A percentile compares a stretch with the other conserved stretches of the same genome.
phyloP scores from a whole-genome alignment of 306 rosid species.

The Medicago arabica region DNA sequence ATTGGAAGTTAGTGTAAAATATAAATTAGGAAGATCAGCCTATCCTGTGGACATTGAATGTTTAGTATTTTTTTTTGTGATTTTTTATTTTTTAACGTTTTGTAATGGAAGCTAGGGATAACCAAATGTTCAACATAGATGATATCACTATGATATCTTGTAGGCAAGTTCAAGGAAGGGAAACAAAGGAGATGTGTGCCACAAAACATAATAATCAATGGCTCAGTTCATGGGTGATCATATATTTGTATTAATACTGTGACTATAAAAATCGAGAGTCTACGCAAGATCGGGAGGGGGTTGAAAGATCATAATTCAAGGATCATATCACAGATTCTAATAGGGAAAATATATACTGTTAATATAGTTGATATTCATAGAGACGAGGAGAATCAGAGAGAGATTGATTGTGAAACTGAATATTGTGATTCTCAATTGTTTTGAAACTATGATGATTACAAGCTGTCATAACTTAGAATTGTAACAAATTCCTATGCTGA shows the following conservation, averaged over 20 bases:
- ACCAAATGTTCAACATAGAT: slow-evolving; percentile 9
- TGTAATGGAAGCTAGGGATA: slow-evolving; percentile 10
- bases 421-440: too few species aligned
- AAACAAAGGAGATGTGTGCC: not conserved
- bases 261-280: not conserved
- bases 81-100: not conserved
- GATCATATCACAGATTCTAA: too few species aligned
- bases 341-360: too few species aligned
- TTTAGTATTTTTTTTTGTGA: not conserved
- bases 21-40: slow-evolving; percentile 16
- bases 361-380: too few species aligned
- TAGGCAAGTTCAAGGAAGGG: not conserved
- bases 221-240: not conserved
- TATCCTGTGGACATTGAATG: not conserved
- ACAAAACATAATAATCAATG: slow-evolving; percentile 10
- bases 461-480: too few species aligned
- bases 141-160: not conserved
- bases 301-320: too few species aligned
- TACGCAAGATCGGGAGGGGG: too few species aligned
- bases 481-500: too few species aligned
- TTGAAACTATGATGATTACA: too few species aligned
- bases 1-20: slow-evolving; percentile 12
- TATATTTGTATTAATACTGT: not conserved
- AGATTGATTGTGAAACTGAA: too few species aligned
- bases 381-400: too few species aligned